Evolutionary conservation across 768 basidiomycete genomes (phyloP), one percentile per base, ranked within the genome.

Genomic region (Pholiota microspora): DNA sequence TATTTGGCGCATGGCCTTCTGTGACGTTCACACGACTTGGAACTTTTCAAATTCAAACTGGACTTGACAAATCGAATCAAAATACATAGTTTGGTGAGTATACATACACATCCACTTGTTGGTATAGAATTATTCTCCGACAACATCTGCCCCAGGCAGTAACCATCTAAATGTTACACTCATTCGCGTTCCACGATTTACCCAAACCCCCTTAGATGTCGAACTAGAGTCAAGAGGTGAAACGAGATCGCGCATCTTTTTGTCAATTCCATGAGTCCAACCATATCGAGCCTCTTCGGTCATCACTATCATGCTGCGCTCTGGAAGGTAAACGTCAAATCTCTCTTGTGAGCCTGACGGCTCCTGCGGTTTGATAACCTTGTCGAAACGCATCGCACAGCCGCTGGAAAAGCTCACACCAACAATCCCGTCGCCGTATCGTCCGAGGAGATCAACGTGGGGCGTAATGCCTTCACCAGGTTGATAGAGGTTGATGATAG

Each of bases 111-210:
- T n/a, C n/a, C n/a, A n/a, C n/a, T n/a, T n/a, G n/a, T n/a, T n/a
- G n/a, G n/a, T n/a, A n/a, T n/a, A n/a, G n/a, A 16, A 7, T 29
- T n/a, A 40, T 15, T 53, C 53, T 38, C 86, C 87, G n/a, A 93
- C 85, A 28, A 92, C 68, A 54, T 94, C 90, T 48, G 90, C 94
- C 0, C 92, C 93, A 15, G 85, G 83, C 13, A 92, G 78, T 58
- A 96, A 71, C 89, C 92, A 93, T 50, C 94, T 78, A 66, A 92
- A 88, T 6, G 94, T 98, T 48, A 95, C 77, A 64, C 92, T 95
- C 59, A 96, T 71, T 51, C 88, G 77, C 27, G 76, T 67, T 4
- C 77, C 77, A 47, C 90, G 74, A 54, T 75, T 68, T 8, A 88
- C 70, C 75, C 80, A 76, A 32, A 61, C 50, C 1, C 69, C 71